These are phyloP conservation scores for Dimargaris xerosporica DNA, from an alignment of 192 early-diverging fungal species.

Conservation along the genomic window DNA sequence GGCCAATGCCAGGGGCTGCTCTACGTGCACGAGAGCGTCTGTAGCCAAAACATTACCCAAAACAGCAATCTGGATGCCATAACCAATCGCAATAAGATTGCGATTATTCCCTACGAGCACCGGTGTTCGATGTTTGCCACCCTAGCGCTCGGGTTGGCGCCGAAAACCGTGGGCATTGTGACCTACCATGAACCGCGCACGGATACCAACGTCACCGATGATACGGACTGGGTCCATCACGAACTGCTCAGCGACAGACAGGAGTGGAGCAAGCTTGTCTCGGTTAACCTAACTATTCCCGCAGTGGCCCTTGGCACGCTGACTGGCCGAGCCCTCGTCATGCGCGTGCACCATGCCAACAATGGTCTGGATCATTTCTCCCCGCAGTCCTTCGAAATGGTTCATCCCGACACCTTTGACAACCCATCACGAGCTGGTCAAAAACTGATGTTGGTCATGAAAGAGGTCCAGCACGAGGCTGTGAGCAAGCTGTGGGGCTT, in stretches of 20 bases:
- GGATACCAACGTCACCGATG: not conserved
- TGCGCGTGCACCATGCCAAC: not conserved
- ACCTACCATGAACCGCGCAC: slow-evolving; percentile 4
- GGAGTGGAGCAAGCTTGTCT: not conserved
- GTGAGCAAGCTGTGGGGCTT: slow-evolving; percentile 4
- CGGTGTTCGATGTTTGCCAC: slow-evolving; percentile 6
- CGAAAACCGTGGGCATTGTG: slow-evolving; percentile 2
- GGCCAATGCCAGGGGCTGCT: not conserved
- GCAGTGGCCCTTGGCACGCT: slow-evolving; percentile 3
- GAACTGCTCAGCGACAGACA: not conserved
- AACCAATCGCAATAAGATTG: slow-evolving; percentile 2
- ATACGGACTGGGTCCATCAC: slow-evolving; percentile 1
- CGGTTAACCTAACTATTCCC: not conserved
- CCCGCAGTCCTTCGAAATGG: not conserved
- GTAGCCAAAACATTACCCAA: not conserved
- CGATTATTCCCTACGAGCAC: slow-evolving; percentile 9
- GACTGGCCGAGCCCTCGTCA: not conserved
- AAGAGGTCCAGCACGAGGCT: not conserved
- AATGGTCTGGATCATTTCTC: slow-evolving; percentile 3
- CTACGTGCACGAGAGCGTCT: slow-evolving; percentile 1
- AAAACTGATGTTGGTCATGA: slow-evolving; percentile 4
- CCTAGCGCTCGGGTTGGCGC: not conserved
- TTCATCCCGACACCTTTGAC: not conserved
- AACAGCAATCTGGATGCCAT: slow-evolving; percentile 5
- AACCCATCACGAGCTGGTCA: not conserved